Conservation (phyloP, 257 asterid genomes). For the Galeopsis tetrahit region DNA sequence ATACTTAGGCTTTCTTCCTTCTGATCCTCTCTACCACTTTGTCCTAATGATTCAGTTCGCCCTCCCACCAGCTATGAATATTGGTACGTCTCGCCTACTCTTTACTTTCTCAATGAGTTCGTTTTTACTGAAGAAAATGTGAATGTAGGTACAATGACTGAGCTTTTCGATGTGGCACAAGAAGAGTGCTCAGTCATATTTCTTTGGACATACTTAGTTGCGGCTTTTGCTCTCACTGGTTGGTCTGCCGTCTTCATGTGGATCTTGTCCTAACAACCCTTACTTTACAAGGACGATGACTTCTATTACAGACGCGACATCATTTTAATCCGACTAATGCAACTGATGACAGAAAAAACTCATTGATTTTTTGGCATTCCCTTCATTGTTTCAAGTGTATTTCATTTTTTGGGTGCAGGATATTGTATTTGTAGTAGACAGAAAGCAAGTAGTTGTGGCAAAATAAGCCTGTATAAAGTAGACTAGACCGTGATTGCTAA, state of each 20-base stretch:
- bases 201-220: constrained; percentile 84
- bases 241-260: constrained; percentile 97
- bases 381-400: constrained; percentile 25
- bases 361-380: neutral
- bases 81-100: constrained; percentile 45
- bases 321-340: neutral
- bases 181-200: constrained; percentile 85
- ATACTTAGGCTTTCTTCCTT: constrained; percentile 69
- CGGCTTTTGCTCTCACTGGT: constrained; percentile 72
- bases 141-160: constrained; percentile 87
- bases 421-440: neutral
- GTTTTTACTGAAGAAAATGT: neutral
- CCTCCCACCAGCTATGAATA: constrained; percentile 91
- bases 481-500: neutral
- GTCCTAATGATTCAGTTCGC: constrained; percentile 83
- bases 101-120: neutral
- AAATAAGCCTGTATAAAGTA: neutral
- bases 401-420: neutral
- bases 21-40: constrained; percentile 84
- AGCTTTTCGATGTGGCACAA: constrained; percentile 84
- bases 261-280: constrained; percentile 52
- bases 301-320: neutral
- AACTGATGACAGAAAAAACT: neutral
- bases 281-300: neutral
- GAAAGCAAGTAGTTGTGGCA: neutral